Percentiles rank a stretch among this genome's conserved stretches.
Evolutionary conservation across 2,329 filamentous ascomycete genomes (phyloP).

Genomic region (Tolypocladium nubicola): DNA sequence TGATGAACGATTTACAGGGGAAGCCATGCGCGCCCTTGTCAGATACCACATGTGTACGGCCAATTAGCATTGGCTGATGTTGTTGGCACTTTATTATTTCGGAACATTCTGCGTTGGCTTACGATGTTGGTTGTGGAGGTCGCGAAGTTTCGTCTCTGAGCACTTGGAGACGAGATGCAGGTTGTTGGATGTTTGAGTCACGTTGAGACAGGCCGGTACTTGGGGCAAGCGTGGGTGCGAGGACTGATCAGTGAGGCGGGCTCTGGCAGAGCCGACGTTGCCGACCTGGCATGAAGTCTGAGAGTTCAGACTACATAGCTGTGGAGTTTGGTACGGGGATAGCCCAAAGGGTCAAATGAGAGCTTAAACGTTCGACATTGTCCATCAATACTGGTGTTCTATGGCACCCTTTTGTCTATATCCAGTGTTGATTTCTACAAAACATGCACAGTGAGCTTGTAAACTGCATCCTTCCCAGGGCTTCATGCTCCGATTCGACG

Average conservation of each 20-base stretch:
- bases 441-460: too few species aligned
- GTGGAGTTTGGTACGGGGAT: not conserved
- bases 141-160: not conserved
- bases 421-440: not conserved
- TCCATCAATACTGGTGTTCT: not conserved
- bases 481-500: not conserved
- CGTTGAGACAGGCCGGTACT: not conserved
- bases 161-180: not conserved
- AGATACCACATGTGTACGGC: constrained; percentile 15
- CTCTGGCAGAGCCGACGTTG: not conserved
- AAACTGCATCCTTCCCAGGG: not conserved
- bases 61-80: not conserved
- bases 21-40: constrained; percentile 8
- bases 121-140: not conserved
- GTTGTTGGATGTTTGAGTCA: not conserved
- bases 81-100: not conserved
- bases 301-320: not conserved
- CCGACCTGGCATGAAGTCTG: not conserved
- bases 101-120: not conserved
- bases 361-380: not conserved
- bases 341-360: not conserved
- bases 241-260: not conserved
- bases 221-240: not conserved
- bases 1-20: constrained; percentile 1
- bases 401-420: not conserved